Evolutionary conservation across 2,329 filamentous ascomycete genomes (phyloP), one percentile per base, ranked within the genome.

Genomic region (Neurospora sp.): DNA sequence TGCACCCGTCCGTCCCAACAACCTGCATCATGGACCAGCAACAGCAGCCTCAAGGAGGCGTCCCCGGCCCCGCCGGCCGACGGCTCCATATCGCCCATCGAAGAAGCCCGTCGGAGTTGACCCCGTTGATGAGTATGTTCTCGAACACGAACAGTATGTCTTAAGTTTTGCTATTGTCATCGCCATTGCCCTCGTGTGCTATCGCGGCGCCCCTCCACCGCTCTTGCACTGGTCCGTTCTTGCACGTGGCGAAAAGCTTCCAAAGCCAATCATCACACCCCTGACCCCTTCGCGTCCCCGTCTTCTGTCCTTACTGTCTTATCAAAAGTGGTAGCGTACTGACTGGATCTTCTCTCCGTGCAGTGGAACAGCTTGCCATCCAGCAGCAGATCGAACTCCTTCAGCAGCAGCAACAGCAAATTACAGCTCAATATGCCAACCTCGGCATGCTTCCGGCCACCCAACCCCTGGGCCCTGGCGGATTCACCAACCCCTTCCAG

Each of bases 351-450:
- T 67, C 66, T 71, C 72, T 71, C 69, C 73, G 67, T 33, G 28
- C 77, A 97, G 94, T 97, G 92, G 95, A 97, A 85, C 94, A 97
- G 87, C 89, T 97, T 79, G 93, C 93, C 79, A 94, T 98, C 80
- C 94, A 97, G 84, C 95, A 97, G 84, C 95, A 98, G 83, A 97
- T 98, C 78, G 95, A 98, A 83, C 87, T 96, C 79, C 87, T 98
- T 78, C 95, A 98, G 84, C 93, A 97, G 81, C 96, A 98, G 81
- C 96, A 98, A 80, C 94, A 98, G 81, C 94, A 97, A 80, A 96
- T 98, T 78, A 93, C 96, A 82, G 93, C 93, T 76, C 95, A 98
- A 83, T 97, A 97, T 84, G 91, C 97, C 77, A 97, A 96, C 81
- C 94, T 97, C 92, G 93, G 93, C 80, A 93, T 98, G 87, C 90